Evolutionary conservation across 345 rosid genomes (phyloP), one percentile per base, ranked within the genome.

Genomic region (Gossypium bickii): DNA sequence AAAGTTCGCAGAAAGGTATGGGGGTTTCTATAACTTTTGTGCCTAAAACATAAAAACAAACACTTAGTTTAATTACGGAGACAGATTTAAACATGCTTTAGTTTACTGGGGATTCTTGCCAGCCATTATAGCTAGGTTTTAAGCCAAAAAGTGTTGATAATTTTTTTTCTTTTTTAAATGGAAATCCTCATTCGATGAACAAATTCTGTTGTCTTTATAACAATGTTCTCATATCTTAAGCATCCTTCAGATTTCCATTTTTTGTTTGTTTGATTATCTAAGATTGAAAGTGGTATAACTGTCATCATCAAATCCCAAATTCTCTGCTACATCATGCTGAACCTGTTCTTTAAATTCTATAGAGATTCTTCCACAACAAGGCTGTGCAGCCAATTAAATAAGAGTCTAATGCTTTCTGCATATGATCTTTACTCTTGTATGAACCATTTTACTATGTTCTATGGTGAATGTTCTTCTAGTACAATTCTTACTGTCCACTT

Each of bases 1-100:
- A 80, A 94, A 94, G 78, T 94, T 94, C 83, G 99, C 99, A 72
- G 98, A 94, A 83, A 88, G 99, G 99, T 94, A 87, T 76, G 73
- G 41, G 74, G n/a, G 8, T 45, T 27, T n/a, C 18, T 20, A 67
- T 67, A 25, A 11, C 11, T 74, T 62, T 24, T 70, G 52, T 63
- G 9, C 27, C 41, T 48, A 51, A 69, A 29, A 49, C 44, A 3
- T 51, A 69, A 51, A 72, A 11, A 41, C 16, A 25, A 47, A 47
- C 70, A 62, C 2, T 16, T 53, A 13, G 29, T 47, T 49, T 20
- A 49, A 48, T 57, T 12, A 11, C 11, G 2, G 25, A 17, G 25
- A 9, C 59, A 17, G 9, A 17, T 73, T 16, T 59, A 45, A 24
- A 16, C 18, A 25, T 60, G 11, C 27, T 53, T 55, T 27, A 43